Evolutionary conservation across 2,329 filamentous ascomycete genomes (phyloP).

Genomic region (Berkeleyomyces rouxiae): DNA sequence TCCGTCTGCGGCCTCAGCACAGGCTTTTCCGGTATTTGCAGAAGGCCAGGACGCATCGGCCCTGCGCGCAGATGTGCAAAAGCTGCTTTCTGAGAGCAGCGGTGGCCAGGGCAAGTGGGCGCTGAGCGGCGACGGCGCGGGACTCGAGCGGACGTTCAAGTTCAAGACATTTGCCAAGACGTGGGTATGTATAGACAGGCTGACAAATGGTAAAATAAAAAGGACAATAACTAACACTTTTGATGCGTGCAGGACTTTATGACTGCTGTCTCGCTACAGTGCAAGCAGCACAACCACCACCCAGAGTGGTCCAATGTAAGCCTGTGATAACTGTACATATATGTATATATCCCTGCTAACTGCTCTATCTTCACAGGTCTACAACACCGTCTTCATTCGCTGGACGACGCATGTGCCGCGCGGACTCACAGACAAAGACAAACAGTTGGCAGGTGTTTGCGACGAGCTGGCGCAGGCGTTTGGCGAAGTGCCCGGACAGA

Average conservation of each 20-base stretch:
- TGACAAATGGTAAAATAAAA: too few relatives aligned
- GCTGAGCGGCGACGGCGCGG: conserved; percentile 33
- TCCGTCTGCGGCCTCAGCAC: background rate
- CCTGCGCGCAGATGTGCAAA: conserved; percentile 26
- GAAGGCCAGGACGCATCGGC: conserved; percentile 27
- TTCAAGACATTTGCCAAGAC: conserved; percentile 51
- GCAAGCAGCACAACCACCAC: conserved; percentile 52
- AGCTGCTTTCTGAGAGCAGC: conserved; percentile 21
- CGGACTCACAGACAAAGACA: conserved; percentile 48
- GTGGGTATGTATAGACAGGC: conserved; percentile 32
- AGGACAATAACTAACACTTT: conserved; percentile 23
- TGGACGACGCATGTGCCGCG: conserved; percentile 57
- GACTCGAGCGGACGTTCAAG: conserved; percentile 41
- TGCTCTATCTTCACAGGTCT: conserved; percentile 31
- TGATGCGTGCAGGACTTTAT: conserved; percentile 39
- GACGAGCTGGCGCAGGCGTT: conserved; percentile 40
- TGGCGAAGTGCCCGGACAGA: conserved; percentile 26
- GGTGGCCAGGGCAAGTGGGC: conserved; percentile 27
- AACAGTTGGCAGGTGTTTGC: conserved; percentile 44
- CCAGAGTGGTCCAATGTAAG: conserved; percentile 61
- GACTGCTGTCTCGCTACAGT: conserved; percentile 52
- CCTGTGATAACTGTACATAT: background rate
- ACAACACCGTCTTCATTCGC: conserved; percentile 51
- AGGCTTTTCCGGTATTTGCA: conserved; percentile 22
- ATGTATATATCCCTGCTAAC: background rate